Conservation (phyloP, 2,329 filamentous ascomycete genomes). For the Pestalotiopsis sp. region DNA sequence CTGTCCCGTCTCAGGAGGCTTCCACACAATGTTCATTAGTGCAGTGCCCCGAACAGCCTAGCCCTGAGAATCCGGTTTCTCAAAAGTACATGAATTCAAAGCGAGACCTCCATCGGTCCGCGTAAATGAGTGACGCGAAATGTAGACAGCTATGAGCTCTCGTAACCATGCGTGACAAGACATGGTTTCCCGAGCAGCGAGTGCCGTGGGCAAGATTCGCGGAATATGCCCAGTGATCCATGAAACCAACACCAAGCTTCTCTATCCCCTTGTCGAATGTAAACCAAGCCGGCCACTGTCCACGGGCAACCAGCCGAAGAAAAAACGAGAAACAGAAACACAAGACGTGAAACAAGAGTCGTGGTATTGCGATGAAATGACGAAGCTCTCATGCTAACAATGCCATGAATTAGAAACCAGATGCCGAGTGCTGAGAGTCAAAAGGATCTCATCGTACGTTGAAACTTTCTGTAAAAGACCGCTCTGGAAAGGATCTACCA, state of each 20-base stretch:
- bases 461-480: background rate
- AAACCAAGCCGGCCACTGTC: background rate
- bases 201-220: background rate
- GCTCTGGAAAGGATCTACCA: constrained; percentile 30
- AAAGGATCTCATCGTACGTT: background rate
- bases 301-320: background rate
- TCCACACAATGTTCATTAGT: constrained; percentile 16
- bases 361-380: constrained; percentile 11
- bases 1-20: background rate
- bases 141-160: constrained; percentile 13
- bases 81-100: background rate
- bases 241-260: constrained; percentile 10
- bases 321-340: background rate
- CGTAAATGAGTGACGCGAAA: constrained; percentile 18
- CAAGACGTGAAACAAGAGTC: constrained; percentile 3
- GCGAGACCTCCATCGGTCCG: constrained; percentile 6
- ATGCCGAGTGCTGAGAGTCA: constrained; percentile 4
- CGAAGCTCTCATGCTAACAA: constrained; percentile 11
- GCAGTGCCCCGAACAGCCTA: constrained; percentile 5
- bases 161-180: background rate
- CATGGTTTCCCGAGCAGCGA: background rate
- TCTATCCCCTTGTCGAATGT: constrained; percentile 14
- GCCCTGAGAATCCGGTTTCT: constrained; percentile 1
- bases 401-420: background rate
- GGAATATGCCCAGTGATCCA: constrained; percentile 3